Evolutionary conservation across 2,329 filamentous ascomycete genomes (phyloP), one percentile per base, ranked within the genome.

Genomic region (Amauroascus verrucosus): DNA sequence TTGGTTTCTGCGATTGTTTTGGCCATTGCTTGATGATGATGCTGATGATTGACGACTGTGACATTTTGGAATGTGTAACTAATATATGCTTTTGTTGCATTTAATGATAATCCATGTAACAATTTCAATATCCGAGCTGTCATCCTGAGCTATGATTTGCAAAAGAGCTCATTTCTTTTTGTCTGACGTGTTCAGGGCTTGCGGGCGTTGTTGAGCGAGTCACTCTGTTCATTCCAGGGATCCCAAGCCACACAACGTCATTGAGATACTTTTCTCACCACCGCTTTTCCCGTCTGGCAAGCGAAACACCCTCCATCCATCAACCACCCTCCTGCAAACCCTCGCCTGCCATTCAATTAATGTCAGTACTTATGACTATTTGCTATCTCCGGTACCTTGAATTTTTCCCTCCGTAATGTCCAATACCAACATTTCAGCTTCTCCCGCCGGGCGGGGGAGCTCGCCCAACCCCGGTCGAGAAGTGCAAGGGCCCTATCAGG

Each of bases 321-420:
- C 22, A 30, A 22, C 9, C 38, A 32, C 11, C 35, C 18, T n/a
- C 16, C 20, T 4, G 28, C 33, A n/a, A n/a, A 20, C 20, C 13
- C 9, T 14, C 30, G 33, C 7, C 48, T 24, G 38, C 30, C 9
- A 18, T 40, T 41, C 35, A 35, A 35, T 43, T 48, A n/a, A 53
- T 53, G 51, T 53, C 44, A 44, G 37, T 41, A 48, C 51, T 16
- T 41, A 53, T 53, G 51, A 18, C 18, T 22, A 16, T 32, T 18
- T 41, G 18, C 28, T 32, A 1, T 9, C 9, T 53, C 16, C 14
- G 35, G 18, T 35, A 35, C n/a, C 37, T 48, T 35, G 51, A 53
- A 24, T 53, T 35, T 26, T 44, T 43, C 33, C 51, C 51, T 26
- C 51, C 51, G 26, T 53, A 53, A 53, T 53, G 51, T 53, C 51